Base-by-base conservation (phyloP, 768 basidiomycete species). In the Mycena haematopus region DNA sequence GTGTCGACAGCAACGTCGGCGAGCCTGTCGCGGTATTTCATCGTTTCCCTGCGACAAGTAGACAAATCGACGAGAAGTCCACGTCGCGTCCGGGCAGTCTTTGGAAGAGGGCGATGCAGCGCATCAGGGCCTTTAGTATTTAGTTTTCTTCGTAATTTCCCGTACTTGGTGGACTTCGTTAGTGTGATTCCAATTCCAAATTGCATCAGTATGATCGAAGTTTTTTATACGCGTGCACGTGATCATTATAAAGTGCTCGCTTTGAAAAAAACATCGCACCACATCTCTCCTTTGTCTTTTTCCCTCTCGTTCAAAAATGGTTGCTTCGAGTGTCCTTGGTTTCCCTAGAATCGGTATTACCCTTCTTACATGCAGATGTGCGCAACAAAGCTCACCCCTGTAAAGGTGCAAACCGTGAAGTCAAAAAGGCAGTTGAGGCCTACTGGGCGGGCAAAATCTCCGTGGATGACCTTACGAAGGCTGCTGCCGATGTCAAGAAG, bases 361-460 rank as follows among this genome's bases (percentile, higher is more conserved):
- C 29, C 17, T 31, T 42, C 35, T 7, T 60, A 9, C 14, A 55
- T 24, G 44, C 21, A 51, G 38, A 31, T 46, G 33, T 54, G 14
- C 42, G 51, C 42, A 24, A 24, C 19, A 58, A 52, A n/a, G n/a
- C 54, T 56, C 19, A 52, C 53, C 31, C 36, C 13, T 62, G 47
- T 57, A 68, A 14, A 95, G 94, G 94, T 81, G 90, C 89, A 61
- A 90, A 95, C 81, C 93, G 93, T 80, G 94, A 96, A 80, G 86
- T 96, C 65, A 97, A 97, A 82, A 96, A 98, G 83, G 95, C 95
- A 68, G 93, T 97, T 72, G 96, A 99, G 80, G 91, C 94, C 59
- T 98, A 99, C 84, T 99, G 97, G 97, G 93, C 85, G 33, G 91
- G 92, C 77, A 98, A 96, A 78, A 82, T 88, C 75, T 84, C 89